phyloP scores from a whole-genome alignment of 2,329 filamentous ascomycete species.

The Huntiella omanensis region DNA sequence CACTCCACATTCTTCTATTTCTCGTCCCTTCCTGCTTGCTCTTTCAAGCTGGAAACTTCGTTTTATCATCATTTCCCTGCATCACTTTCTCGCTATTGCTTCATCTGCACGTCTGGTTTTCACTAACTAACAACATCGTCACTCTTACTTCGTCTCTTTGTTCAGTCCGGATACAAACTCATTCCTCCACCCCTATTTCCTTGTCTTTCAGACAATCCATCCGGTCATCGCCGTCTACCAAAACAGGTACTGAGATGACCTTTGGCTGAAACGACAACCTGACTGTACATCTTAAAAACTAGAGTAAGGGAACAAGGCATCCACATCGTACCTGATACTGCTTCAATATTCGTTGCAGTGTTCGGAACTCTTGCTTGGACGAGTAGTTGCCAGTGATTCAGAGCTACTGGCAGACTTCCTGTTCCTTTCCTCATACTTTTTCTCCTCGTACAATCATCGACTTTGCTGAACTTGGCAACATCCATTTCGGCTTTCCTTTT shows the following conservation, averaged over 20 bases:
- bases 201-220: too few relatives aligned
- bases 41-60: too few relatives aligned
- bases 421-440: slow-evolving; percentile 10
- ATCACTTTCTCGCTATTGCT: background rate
- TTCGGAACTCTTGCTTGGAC: background rate
- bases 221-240: background rate
- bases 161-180: background rate
- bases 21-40: too few relatives aligned
- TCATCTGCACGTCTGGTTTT: background rate
- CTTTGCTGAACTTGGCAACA: too few relatives aligned
- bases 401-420: slow-evolving; percentile 10
- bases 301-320: slow-evolving; percentile 8
- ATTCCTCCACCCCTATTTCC: background rate
- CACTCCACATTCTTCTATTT: too few relatives aligned
- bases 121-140: background rate
- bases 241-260: slow-evolving; percentile 4
- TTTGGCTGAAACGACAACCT: slow-evolving; percentile 7
- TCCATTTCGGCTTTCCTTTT: too few relatives aligned
- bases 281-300: slow-evolving; percentile 9
- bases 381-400: slow-evolving; percentile 12
- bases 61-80: background rate
- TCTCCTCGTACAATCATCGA: slow-evolving; percentile 5
- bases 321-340: slow-evolving; percentile 4
- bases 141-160: background rate
- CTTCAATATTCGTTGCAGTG: background rate